Evolutionary conservation across 148 eudicot species (phyloP).

Genomic region (Spergularia bocconei): DNA sequence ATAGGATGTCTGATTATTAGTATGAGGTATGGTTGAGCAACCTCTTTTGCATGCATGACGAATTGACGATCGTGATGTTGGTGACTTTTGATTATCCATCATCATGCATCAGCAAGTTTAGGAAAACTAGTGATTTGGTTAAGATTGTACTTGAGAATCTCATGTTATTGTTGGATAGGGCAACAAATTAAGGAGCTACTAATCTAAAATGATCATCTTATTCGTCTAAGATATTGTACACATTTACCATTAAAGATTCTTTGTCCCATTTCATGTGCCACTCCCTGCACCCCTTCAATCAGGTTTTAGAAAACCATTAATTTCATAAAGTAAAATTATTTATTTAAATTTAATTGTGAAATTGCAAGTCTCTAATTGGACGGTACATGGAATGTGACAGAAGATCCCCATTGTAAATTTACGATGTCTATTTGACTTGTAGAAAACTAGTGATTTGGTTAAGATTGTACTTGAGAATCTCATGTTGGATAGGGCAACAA

Average conservation of each 20-base stretch:
- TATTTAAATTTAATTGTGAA: no score
- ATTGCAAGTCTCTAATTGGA: no score
- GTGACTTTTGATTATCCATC: not conserved
- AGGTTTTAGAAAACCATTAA: no score
- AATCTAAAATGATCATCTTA: not conserved
- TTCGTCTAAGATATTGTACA: not conserved
- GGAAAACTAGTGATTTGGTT: not conserved
- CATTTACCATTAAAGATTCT: no score
- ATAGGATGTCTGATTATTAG: no score
- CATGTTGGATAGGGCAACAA: not conserved
- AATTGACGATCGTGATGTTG: not conserved
- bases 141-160: not conserved
- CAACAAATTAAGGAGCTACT: not conserved
- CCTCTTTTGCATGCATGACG: not conserved
- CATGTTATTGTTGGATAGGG: not conserved
- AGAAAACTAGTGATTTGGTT: not conserved
- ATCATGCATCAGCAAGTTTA: not conserved
- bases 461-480: not conserved
- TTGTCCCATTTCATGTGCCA: no score
- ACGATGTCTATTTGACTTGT: no score
- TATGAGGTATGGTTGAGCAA: constrained; percentile 8
- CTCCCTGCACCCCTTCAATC: no score
- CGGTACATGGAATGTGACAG: no score
- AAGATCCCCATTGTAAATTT: no score
- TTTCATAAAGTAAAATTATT: no score